Conservation (phyloP, 116 monocot genomes). For the Zostera marina region DNA sequence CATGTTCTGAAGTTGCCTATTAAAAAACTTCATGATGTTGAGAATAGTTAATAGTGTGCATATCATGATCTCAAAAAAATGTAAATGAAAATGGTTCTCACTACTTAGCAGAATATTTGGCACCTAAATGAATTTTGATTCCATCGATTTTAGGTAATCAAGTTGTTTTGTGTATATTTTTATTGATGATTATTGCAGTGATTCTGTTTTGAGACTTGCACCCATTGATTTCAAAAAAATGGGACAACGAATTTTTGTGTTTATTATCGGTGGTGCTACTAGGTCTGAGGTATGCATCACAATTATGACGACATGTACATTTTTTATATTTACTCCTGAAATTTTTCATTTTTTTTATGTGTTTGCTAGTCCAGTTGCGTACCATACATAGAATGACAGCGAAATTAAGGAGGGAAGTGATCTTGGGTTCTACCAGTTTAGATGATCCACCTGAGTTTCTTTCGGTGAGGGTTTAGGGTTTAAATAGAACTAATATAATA, state of each 20-base stretch:
- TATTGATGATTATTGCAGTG: conserved; percentile 27
- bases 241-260: conserved; percentile 89
- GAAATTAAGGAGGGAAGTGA: conserved; percentile 69
- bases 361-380: conserved; percentile 45
- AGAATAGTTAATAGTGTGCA: no score
- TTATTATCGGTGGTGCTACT: conserved; percentile 94
- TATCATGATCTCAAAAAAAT: no score
- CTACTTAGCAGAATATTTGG: no score
- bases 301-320: background rate
- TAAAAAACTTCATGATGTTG: no score
- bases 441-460: conserved; percentile 89
- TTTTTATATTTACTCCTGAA: background rate
- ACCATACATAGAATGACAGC: conserved; percentile 66
- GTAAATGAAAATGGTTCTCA: no score
- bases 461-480: conserved; percentile 29
- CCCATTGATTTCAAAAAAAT: conserved; percentile 82
- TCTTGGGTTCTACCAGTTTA: conserved; percentile 83
- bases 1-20: no score
- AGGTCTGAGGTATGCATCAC: conserved; percentile 62
- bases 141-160: no score
- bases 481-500: no score
- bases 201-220: conserved; percentile 54
- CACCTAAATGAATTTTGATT: no score
- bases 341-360: background rate
- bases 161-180: no score